Conservation (phyloP, 345 rosid genomes). For the Aurinia saxatilis region DNA sequence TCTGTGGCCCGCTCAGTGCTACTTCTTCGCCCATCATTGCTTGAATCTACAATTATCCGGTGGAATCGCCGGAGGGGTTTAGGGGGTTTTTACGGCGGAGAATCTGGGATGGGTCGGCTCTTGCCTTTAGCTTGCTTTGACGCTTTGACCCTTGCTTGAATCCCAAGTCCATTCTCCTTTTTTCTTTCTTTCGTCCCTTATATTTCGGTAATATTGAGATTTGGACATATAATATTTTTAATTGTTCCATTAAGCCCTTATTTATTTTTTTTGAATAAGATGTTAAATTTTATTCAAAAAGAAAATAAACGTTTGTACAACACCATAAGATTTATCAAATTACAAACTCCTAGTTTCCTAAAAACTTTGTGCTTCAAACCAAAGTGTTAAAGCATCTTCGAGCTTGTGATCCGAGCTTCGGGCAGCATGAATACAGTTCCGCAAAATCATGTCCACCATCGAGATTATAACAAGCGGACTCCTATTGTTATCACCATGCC, state of each 20-base stretch:
- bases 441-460: too few species aligned
- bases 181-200: background rate
- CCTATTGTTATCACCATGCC: too few species aligned
- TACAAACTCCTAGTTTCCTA: too few species aligned
- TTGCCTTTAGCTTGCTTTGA: constrained; percentile 13
- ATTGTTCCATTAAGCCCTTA: background rate
- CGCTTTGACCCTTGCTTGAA: constrained; percentile 27
- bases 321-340: too few species aligned
- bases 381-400: too few species aligned
- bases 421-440: too few species aligned
- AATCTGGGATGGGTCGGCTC: constrained; percentile 6
- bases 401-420: too few species aligned
- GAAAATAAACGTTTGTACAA: too few species aligned
- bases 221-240: background rate
- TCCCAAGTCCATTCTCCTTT: constrained; percentile 21
- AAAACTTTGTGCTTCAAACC: too few species aligned
- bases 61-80: constrained; percentile 27
- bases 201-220: background rate
- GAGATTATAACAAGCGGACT: too few species aligned
- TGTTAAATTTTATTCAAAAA: too few species aligned
- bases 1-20: constrained; percentile 37
- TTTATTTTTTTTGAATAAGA: too few species aligned
- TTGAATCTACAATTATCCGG: constrained; percentile 1
- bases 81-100: constrained; percentile 23
- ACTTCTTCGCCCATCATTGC: constrained; percentile 23